Evolutionary conservation across 495 filamentous ascomycete genomes (phyloP).

Genomic region (Venustampulla echinocandica): DNA sequence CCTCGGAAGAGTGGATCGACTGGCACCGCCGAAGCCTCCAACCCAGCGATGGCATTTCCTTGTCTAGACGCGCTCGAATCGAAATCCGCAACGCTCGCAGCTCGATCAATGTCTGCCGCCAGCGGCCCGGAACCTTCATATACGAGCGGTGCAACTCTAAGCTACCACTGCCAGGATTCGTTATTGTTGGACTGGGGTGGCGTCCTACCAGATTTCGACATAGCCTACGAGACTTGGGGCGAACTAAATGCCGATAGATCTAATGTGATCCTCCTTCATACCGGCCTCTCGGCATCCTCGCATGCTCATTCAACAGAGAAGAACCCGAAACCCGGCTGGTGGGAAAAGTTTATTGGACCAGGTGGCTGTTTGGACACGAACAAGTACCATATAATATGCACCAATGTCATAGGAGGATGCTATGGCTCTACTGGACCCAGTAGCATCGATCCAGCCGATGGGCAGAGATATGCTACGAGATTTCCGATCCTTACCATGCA

Average conservation of each 20-base stretch:
- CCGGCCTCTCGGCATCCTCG: slow-evolving; percentile 88
- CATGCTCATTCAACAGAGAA: slow-evolving; percentile 82
- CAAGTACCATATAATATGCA: slow-evolving; percentile 90
- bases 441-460: slow-evolving; percentile 80
- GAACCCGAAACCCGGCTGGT: slow-evolving; percentile 92
- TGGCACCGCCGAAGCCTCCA: slow-evolving; percentile 45
- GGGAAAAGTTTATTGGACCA: slow-evolving; percentile 98
- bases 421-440: slow-evolving; percentile 92
- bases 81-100: slow-evolving; percentile 67
- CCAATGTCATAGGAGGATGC: slow-evolving; percentile 93
- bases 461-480: slow-evolving; percentile 81
- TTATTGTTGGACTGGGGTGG: slow-evolving; percentile 91
- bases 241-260: slow-evolving; percentile 67
- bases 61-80: slow-evolving; percentile 89
- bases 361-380: slow-evolving; percentile 79
- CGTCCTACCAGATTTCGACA: slow-evolving; percentile 70
- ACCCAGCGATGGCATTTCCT: slow-evolving; percentile 88
- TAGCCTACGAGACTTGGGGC: slow-evolving; percentile 96
- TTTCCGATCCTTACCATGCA: slow-evolving; percentile 96
- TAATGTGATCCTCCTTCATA: slow-evolving; percentile 90
- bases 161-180: slow-evolving; percentile 63
- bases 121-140: slow-evolving; percentile 91
- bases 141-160: slow-evolving; percentile 72
- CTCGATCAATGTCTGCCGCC: slow-evolving; percentile 56
- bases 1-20: background rate